Base-by-base conservation (phyloP, 805 yeast species). In the Jamesozyma lodderae region DNA sequence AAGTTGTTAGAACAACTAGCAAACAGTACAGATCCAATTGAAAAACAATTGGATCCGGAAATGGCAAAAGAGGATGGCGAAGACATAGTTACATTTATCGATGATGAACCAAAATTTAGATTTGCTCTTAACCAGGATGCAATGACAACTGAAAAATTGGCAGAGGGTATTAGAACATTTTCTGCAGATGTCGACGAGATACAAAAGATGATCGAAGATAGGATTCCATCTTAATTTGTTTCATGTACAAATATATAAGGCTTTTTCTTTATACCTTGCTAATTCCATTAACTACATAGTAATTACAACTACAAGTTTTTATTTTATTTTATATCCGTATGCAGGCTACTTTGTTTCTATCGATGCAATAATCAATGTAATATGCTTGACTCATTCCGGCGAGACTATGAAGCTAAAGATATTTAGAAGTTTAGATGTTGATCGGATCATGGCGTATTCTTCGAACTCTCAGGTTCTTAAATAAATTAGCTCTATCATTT, bases 161-260 rank as follows among this genome's bases (percentile, higher is more conserved):
- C 95, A 54, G 95, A 92, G 63, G 99, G 99, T 77, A 92, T 92
- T 71, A 83, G 97, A 75, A 78, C 79, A 66, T 92, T 92, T 68
- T 84, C 96, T 55, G 90, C 82, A 64, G 99, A 92, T 66, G 81
- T 94, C 56, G 78, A n/a, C n/a, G n/a, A n/a, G n/a, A n/a, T n/a
- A n/a, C 67, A 77, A 64, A 65, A 72, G 43, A 69, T 77, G 59
- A 73, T 83, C 63, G 77, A 77, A 62, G 63, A 71, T 53, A 78
- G 70, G 62, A 66, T 77, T 47, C n/a, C n/a, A n/a, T n/a, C n/a
- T n/a, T n/a, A n/a, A n/a, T n/a, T n/a, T n/a, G n/a, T n/a, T n/a
- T n/a, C n/a, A n/a, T n/a, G n/a, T n/a, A n/a, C n/a, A n/a, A n/a
- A n/a, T n/a, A n/a, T n/a, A n/a, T n/a, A n/a, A n/a, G n/a, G n/a